These are phyloP conservation scores for Rutstroemia sp. DNA, from an alignment of 2,329 filamentous ascomycete genomes.

Conservation along the genomic window DNA sequence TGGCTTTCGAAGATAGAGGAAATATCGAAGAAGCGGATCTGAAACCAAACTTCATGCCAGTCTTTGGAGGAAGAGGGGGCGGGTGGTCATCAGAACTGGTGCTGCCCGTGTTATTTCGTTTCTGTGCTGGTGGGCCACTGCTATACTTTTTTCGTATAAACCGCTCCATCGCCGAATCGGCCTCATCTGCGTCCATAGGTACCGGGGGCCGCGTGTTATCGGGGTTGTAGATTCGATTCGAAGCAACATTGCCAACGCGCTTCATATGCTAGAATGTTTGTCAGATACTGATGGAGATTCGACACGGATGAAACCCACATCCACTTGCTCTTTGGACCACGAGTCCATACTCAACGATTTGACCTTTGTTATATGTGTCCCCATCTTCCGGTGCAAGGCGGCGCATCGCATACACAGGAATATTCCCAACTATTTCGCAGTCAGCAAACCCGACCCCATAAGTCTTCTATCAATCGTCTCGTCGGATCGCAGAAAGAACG, in stretches of 20 bases:
- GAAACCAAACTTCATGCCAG: constrained; percentile 53
- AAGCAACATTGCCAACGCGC: constrained; percentile 75
- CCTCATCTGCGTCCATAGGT: constrained; percentile 85
- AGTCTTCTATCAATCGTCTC: background rate
- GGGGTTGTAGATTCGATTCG: constrained; percentile 87
- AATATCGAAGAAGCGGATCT: constrained; percentile 54
- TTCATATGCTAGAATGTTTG: constrained; percentile 70
- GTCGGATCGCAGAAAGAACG: background rate
- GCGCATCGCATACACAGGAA: constrained; percentile 98
- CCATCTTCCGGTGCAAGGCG: constrained; percentile 88
- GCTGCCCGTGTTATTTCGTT: constrained; percentile 34
- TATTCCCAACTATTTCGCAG: constrained; percentile 65
- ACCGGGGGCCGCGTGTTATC: constrained; percentile 75
- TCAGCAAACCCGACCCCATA: constrained; percentile 14
- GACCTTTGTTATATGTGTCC: constrained; percentile 96
- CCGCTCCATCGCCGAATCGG: constrained; percentile 87
- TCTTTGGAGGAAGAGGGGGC: constrained; percentile 53
- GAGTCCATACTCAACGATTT: constrained; percentile 98
- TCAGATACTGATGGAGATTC: constrained; percentile 11
- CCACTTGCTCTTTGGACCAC: constrained; percentile 92
- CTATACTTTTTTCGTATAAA: constrained; percentile 95
- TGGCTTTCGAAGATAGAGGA: constrained; percentile 42
- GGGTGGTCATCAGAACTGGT: constrained; percentile 44
- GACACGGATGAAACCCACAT: constrained; percentile 49
- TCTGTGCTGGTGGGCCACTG: constrained; percentile 42